Percentiles rank a stretch among this genome's conserved stretches.
phyloP scores from a whole-genome alignment of 140 eudicot species.

The Stevia rebaudiana region DNA sequence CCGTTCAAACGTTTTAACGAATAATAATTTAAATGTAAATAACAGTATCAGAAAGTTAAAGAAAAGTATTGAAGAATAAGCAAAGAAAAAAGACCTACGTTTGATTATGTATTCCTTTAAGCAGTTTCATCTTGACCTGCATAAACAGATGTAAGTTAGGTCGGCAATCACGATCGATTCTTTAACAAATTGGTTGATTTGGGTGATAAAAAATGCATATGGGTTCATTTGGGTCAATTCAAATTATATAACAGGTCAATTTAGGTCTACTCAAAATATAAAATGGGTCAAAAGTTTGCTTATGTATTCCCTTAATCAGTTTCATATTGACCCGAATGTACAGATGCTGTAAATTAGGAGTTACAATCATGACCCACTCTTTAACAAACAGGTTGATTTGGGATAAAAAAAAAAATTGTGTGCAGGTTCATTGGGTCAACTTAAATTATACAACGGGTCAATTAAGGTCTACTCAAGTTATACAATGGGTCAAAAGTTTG shows the following conservation, averaged over 20 bases:
- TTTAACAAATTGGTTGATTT: not conserved
- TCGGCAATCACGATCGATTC: not conserved
- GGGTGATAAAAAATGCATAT: not conserved
- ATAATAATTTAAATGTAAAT: constrained; percentile 3
- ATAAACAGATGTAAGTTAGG: not conserved
- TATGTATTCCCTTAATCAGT: constrained; percentile 60
- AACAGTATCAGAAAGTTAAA: not conserved
- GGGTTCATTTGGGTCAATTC: not conserved
- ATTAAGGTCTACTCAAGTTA: not conserved
- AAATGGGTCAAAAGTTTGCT: constrained; percentile 36
- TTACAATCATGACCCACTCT: not conserved
- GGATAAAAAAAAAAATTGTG: not conserved
- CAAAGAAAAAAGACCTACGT: constrained; percentile 40
- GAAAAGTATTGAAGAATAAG: not conserved
- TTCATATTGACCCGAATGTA: constrained; percentile 51
- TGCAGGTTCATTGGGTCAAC: not conserved
- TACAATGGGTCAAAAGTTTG: constrained; percentile 30
- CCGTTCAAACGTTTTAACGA: not conserved
- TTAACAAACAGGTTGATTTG: not conserved
- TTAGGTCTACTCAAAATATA: not conserved
- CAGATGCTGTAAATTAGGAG: not conserved
- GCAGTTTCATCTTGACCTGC: constrained; percentile 67
- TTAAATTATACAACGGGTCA: not conserved
- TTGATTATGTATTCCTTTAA: constrained; percentile 67
- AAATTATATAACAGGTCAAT: not conserved